phyloP scores from a whole-genome alignment of 768 basidiomycete species.

The Suillus hirtellus region DNA sequence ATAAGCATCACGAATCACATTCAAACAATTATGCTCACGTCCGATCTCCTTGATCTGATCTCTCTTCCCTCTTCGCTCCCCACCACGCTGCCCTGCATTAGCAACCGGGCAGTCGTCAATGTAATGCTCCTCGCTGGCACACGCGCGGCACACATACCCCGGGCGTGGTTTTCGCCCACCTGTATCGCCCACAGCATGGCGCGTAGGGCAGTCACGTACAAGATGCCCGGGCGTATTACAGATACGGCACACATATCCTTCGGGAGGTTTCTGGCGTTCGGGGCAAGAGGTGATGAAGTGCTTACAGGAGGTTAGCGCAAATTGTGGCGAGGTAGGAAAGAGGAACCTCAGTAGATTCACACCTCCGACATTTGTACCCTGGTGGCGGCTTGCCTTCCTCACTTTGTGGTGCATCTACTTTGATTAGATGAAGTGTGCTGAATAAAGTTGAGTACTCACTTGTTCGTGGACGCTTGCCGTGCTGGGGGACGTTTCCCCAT shows the following conservation, averaged over 20 bases:
- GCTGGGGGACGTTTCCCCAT: constrained; percentile 62
- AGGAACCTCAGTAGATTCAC: constrained; percentile 71
- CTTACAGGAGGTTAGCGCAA: constrained; percentile 25
- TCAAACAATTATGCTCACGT: constrained; percentile 49
- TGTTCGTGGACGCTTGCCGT: constrained; percentile 55
- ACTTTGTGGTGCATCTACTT: constrained; percentile 29
- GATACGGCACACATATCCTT: constrained; percentile 85
- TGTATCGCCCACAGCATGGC: constrained; percentile 75
- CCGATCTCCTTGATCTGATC: constrained; percentile 74
- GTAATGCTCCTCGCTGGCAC: constrained; percentile 83
- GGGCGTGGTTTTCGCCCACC: constrained; percentile 80
- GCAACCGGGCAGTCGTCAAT: constrained; percentile 84
- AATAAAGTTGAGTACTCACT: constrained; percentile 39
- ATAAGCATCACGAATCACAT: neutral
- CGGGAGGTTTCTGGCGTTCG: constrained; percentile 71
- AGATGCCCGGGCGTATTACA: constrained; percentile 87
- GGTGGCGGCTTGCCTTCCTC: constrained; percentile 60
- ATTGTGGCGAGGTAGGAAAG: neutral
- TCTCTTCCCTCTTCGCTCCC: constrained; percentile 37
- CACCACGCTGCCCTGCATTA: constrained; percentile 41
- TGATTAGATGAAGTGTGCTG: neutral
- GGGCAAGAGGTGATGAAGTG: constrained; percentile 80
- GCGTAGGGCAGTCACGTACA: constrained; percentile 86
- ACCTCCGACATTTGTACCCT: constrained; percentile 77
- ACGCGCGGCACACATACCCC: constrained; percentile 90